Conservation (phyloP, 1,284 basidiomycete genomes). For the Moniliophthora roreri region DNA sequence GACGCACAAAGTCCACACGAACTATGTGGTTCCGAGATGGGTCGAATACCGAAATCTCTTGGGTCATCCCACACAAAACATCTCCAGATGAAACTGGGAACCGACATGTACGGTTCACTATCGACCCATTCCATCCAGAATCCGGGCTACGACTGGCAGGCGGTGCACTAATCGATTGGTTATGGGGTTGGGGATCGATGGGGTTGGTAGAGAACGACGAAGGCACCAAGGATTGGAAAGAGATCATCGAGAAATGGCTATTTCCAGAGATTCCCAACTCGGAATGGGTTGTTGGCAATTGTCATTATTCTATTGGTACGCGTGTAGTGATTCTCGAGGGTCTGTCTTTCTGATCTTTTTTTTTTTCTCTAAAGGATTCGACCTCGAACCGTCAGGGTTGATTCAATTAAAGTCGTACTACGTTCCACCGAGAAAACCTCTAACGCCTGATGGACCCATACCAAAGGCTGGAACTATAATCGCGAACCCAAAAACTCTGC, state of each 20-base stretch:
- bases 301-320: conserved; percentile 18
- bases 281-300: conserved; percentile 14
- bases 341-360: too few relatives aligned
- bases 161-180: conserved; percentile 15
- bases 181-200: conserved; percentile 15
- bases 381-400: conserved; percentile 17
- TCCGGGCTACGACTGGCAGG: conserved; percentile 16
- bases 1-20: conserved; percentile 12
- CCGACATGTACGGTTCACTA: conserved; percentile 15
- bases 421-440: conserved; percentile 14
- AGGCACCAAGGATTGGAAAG: conserved; percentile 18
- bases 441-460: not conserved
- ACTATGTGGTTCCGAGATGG: conserved; percentile 16
- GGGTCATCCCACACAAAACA: conserved; percentile 16
- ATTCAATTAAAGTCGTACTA: conserved; percentile 20
- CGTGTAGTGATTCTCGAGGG: too few relatives aligned
- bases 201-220: conserved; percentile 17
- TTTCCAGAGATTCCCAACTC: conserved; percentile 15
- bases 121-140: conserved; percentile 19
- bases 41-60: conserved; percentile 17
- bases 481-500: not conserved
- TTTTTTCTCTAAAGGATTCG: conserved; percentile 13
- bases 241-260: conserved; percentile 17
- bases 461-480: conserved; percentile 14
- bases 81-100: conserved; percentile 16